Evolutionary conservation across 768 basidiomycete species (phyloP), one percentile per base, ranked within the genome.

Genomic region (Mycena latifolia): DNA sequence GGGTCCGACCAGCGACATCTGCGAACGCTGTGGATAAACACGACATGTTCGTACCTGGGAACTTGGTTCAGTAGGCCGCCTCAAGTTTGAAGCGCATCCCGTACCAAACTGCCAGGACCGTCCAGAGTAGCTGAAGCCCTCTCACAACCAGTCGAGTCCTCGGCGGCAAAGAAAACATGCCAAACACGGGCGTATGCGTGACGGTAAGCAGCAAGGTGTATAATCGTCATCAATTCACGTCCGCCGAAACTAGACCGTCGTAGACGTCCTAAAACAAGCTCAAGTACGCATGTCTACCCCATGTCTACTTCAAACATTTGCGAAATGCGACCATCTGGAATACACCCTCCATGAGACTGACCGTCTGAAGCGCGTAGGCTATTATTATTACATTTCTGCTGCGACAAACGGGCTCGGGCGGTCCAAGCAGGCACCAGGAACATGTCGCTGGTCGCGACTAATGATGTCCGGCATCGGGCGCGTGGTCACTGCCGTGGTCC

Each of bases 1-100:
- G 76, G 66, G 73, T 87, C 87, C 35, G 91, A 91, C 92, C 92
- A 94, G 1, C 71, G 69, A 71, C 93, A 92, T 53, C 74, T 70
- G 5, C 70, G 72, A 22, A 85, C 80, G 29, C 82, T 83, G 61
- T 77, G 77, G 50, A 77, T 72, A 75, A 93, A 94, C 9, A 83
- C 77, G 6, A 82, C 83, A 50, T 88, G 75, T 74, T 97, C 95
- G 71, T 84, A 86, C 88, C 67, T 69, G 12, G 31, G 84, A 86
- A 28, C 85, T 57, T 27, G 88, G 78, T 35, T 81, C 7, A 55
- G 29, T 22, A 18, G 37, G 37, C 37, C 37, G 37, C 5, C 15
- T 39, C 14, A 14, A 5, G 37, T 6, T 35, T 14, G 33, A 14
- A 6, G 33, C 14, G 31, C 31, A 33, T 63, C 66, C 90, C 90